These are phyloP conservation scores for Thermochaetoides thermophila DNA, from an alignment of 495 filamentous ascomycete genomes.

Conservation along the genomic window DNA sequence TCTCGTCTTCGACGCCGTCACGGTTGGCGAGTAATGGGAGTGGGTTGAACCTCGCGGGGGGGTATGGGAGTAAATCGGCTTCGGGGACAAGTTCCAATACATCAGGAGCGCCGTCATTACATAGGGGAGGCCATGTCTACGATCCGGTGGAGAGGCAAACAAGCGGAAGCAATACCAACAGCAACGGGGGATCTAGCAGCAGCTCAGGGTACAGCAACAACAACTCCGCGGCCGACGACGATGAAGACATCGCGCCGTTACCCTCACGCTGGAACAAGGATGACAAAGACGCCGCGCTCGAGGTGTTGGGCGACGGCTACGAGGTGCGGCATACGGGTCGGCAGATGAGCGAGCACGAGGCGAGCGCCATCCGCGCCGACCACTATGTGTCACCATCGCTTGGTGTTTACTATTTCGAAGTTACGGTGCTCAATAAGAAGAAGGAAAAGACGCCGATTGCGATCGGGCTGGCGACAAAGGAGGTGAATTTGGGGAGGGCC, in stretches of 20 bases:
- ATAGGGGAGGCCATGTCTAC: too few species aligned
- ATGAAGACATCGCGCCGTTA: slow-evolving; percentile 47
- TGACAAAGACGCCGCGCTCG: slow-evolving; percentile 60
- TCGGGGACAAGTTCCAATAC: too few species aligned
- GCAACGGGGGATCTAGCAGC: too few species aligned
- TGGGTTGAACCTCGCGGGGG: too few species aligned
- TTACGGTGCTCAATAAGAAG: slow-evolving; percentile 68
- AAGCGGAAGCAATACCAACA: too few species aligned
- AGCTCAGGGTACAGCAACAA: slow-evolving; percentile 29
- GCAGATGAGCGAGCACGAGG: slow-evolving; percentile 50
- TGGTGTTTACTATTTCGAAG: slow-evolving; percentile 94
- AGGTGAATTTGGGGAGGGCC: slow-evolving; percentile 61
- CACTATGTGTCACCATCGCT: slow-evolving; percentile 82
- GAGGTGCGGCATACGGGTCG: slow-evolving; percentile 58
- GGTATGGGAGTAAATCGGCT: too few species aligned
- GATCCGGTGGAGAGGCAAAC: background rate
- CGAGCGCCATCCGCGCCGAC: slow-evolving; percentile 71
- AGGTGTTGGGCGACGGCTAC: slow-evolving; percentile 57
- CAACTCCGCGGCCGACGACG: slow-evolving; percentile 25
- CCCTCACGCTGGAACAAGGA: slow-evolving; percentile 70
- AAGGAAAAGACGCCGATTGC: slow-evolving; percentile 76
- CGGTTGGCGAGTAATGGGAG: slow-evolving; percentile 47
- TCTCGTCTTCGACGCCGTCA: background rate
- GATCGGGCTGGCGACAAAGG: slow-evolving; percentile 70
- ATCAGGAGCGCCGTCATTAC: too few species aligned